phyloP scores from a whole-genome alignment of 148 eudicot genomes.

The Nepenthes gracilis region DNA sequence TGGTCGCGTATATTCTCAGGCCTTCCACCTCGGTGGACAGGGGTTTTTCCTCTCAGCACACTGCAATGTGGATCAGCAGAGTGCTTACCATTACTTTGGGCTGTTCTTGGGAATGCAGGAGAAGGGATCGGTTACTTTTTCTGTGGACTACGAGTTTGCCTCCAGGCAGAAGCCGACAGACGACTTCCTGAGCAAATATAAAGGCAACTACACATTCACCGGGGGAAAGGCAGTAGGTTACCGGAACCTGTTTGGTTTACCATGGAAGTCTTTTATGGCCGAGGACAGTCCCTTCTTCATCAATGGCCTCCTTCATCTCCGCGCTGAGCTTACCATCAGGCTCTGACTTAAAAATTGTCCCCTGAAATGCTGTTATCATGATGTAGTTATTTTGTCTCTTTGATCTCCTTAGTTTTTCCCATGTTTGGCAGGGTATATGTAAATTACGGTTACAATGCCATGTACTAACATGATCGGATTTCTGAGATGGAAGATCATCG shows the following conservation, averaged over 20 bases:
- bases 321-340: slow-evolving; percentile 88
- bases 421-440: background rate
- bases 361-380: background rate
- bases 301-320: slow-evolving; percentile 61
- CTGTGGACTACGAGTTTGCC: slow-evolving; percentile 86
- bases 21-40: slow-evolving; percentile 89
- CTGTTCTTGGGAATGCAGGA: slow-evolving; percentile 92
- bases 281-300: slow-evolving; percentile 84
- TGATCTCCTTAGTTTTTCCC: background rate
- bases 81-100: slow-evolving; percentile 80
- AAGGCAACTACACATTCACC: slow-evolving; percentile 80
- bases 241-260: slow-evolving; percentile 69
- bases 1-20: slow-evolving; percentile 83
- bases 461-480: too few relatives aligned
- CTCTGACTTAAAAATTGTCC: slow-evolving; percentile 16
- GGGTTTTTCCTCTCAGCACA: slow-evolving; percentile 92
- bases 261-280: slow-evolving; percentile 83
- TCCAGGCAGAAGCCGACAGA: slow-evolving; percentile 76
- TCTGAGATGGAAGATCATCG: too few relatives aligned
- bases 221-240: slow-evolving; percentile 96
- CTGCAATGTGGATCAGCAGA: slow-evolving; percentile 92
- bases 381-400: background rate
- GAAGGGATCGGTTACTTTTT: slow-evolving; percentile 75
- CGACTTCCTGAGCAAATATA: slow-evolving; percentile 75
- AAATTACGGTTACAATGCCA: background rate